Percentiles rank a stretch among this genome's conserved stretches.
Conservation (phyloP, 2,329 filamentous ascomycete genomes). For the Sclerotinia nivalis region DNA sequence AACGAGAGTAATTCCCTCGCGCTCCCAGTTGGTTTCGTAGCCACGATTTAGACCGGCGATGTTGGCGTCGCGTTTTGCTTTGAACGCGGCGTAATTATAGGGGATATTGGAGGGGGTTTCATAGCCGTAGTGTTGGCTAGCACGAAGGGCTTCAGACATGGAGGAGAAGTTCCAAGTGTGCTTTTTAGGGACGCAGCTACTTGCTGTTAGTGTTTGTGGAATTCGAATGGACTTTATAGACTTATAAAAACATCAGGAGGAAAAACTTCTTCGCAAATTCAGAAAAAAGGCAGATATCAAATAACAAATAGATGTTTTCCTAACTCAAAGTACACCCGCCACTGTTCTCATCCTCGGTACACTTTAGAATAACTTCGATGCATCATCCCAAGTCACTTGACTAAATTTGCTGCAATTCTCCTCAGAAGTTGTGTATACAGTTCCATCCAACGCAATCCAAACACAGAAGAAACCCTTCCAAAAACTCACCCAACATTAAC, state of each 20-base stretch:
- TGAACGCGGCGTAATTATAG: constrained; percentile 50
- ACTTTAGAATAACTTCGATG: neutral
- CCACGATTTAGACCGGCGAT: constrained; percentile 49
- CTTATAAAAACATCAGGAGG: neutral
- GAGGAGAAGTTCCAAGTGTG: constrained; percentile 55
- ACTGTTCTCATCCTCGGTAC: neutral
- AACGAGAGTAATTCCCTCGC: constrained; percentile 52
- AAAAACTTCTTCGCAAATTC: neutral
- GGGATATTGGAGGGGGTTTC: constrained; percentile 46
- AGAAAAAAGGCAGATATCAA: neutral
- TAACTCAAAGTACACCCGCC: neutral
- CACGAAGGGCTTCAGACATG: constrained; percentile 49
- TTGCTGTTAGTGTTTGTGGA: neutral
- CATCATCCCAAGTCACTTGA: neutral
- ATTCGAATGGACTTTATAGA: neutral
- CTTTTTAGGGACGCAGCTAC: constrained; percentile 54
- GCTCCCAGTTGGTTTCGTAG: constrained; percentile 52
- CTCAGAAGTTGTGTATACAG: neutral
- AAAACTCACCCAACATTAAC: constrained; percentile 53
- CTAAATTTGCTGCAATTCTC: neutral
- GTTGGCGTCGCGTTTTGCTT: constrained; percentile 48
- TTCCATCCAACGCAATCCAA: neutral
- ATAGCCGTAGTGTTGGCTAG: constrained; percentile 50
- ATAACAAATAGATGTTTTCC: neutral
- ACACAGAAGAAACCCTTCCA: neutral